Evolutionary conservation across 306 rosid species (phyloP).

Genomic region (Trichosanthes cucumerina): DNA sequence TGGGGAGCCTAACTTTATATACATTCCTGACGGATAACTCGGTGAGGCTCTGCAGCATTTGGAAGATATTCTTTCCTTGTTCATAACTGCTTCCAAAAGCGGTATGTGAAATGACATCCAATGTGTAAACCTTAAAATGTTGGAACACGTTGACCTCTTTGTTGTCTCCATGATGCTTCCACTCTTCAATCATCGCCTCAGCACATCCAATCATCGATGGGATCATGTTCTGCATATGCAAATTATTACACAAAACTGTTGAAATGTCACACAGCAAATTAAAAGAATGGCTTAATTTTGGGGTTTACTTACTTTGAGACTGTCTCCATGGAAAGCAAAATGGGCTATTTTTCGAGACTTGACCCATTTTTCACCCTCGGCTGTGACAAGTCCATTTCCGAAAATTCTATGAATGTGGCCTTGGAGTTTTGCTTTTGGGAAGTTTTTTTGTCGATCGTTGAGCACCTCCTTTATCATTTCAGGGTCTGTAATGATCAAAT

Average conservation of each 20-base stretch:
- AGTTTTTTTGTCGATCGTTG: not conserved
- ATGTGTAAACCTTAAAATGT: not conserved
- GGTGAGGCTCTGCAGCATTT: not conserved
- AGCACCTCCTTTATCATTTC: conserved; percentile 22
- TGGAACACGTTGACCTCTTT: not conserved
- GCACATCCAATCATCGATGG: not conserved
- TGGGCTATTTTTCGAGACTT: conserved; percentile 23
- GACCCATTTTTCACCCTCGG: conserved; percentile 19
- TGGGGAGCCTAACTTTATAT: not conserved
- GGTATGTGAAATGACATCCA: conserved; percentile 1
- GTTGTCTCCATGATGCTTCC: not conserved
- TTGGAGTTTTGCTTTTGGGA: not conserved
- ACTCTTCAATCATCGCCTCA: not conserved
- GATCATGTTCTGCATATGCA: conserved; percentile 11
- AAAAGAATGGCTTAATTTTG: not conserved
- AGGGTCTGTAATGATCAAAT: conserved; percentile 14
- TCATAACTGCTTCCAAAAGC: conserved; percentile 11
- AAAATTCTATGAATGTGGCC: conserved; percentile 12
- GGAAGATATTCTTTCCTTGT: conserved; percentile 1
- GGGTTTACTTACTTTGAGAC: conserved; percentile 19
- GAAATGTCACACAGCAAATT: too few species aligned
- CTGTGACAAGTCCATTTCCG: conserved; percentile 20
- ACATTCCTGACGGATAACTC: not conserved
- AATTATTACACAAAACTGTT: not conserved
- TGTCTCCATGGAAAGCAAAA: conserved; percentile 29